phyloP scores from a whole-genome alignment of 192 early-diverging fungal species.

The Dissophora ornata region DNA sequence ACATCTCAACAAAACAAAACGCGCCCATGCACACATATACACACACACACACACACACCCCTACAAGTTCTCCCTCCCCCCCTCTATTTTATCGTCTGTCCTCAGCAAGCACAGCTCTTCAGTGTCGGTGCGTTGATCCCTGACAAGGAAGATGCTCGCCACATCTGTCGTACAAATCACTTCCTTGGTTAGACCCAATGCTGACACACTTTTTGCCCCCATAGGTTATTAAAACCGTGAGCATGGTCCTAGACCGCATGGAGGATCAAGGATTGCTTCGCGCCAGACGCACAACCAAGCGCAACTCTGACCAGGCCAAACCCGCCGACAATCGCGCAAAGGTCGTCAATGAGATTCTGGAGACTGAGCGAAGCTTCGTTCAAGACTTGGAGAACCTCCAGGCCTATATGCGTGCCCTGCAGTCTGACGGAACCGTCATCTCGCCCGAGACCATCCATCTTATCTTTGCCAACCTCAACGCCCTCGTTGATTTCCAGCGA shows the following conservation, averaged over 20 bases:
- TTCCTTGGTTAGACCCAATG: background rate
- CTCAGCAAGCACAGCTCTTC: too few relatives aligned
- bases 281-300: constrained; percentile 48
- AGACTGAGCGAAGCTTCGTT: constrained; percentile 94
- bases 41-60: too few relatives aligned
- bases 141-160: too few relatives aligned
- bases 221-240: constrained; percentile 86
- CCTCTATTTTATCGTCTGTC: background rate
- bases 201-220: background rate
- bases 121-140: too few relatives aligned
- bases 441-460: constrained; percentile 81
- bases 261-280: constrained; percentile 71
- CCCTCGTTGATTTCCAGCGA: constrained; percentile 95
- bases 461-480: constrained; percentile 94
- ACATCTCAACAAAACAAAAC: too few relatives aligned
- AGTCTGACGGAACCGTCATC: constrained; percentile 74
- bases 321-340: constrained; percentile 91
- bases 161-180: background rate
- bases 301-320: constrained; percentile 63
- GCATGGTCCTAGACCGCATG: constrained; percentile 79
- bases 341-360: constrained; percentile 88
- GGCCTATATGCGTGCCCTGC: constrained; percentile 77
- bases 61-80: background rate
- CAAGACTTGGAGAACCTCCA: constrained; percentile 88
- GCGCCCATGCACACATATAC: too few relatives aligned